These are phyloP conservation scores for Coccinonectria pachysandricola DNA, from an alignment of 2,329 filamentous ascomycete species.

Conservation along the genomic window DNA sequence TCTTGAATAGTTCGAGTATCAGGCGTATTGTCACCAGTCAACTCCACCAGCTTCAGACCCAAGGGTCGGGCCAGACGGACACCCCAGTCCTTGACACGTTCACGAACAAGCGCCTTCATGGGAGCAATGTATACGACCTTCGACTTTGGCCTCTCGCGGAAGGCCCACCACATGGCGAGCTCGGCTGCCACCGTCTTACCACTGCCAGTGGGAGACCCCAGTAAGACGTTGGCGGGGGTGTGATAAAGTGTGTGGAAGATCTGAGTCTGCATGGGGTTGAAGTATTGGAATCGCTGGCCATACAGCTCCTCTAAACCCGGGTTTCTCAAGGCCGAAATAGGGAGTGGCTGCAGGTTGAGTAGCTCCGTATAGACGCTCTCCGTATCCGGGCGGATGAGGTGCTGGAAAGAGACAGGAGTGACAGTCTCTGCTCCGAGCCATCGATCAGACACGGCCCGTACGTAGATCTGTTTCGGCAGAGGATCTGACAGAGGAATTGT, in stretches of 20 bases:
- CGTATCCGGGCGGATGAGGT: slow-evolving; percentile 92
- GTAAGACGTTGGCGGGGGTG: slow-evolving; percentile 79
- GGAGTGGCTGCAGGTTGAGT: slow-evolving; percentile 80
- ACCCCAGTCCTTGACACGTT: slow-evolving; percentile 93
- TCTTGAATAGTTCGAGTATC: slow-evolving; percentile 92
- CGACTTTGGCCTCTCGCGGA: slow-evolving; percentile 83
- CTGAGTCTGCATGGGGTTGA: slow-evolving; percentile 99
- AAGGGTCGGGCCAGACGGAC: slow-evolving; percentile 70
- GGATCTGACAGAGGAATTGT: slow-evolving; percentile 93
- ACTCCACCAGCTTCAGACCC: slow-evolving; percentile 82
- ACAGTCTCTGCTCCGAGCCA: slow-evolving; percentile 97
- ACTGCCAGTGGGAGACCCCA: slow-evolving; percentile 93
- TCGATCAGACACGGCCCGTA: slow-evolving; percentile 84
- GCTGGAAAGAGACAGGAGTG: slow-evolving; percentile 90
- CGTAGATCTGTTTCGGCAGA: slow-evolving; percentile 89
- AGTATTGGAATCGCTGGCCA: slow-evolving; percentile 79
- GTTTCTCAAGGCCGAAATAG: slow-evolving; percentile 80
- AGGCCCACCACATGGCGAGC: slow-evolving; percentile 99
- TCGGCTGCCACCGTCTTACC: slow-evolving; percentile 96
- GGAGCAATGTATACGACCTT: slow-evolving; percentile 99
- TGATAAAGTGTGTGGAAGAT: slow-evolving; percentile 96
- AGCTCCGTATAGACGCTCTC: slow-evolving; percentile 96
- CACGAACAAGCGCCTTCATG: slow-evolving; percentile 96
- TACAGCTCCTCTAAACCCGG: slow-evolving; percentile 82
- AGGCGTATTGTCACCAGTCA: slow-evolving; percentile 95